Conservation (phyloP, 1,284 basidiomycete genomes). For the Trichosporon asahii region DNA sequence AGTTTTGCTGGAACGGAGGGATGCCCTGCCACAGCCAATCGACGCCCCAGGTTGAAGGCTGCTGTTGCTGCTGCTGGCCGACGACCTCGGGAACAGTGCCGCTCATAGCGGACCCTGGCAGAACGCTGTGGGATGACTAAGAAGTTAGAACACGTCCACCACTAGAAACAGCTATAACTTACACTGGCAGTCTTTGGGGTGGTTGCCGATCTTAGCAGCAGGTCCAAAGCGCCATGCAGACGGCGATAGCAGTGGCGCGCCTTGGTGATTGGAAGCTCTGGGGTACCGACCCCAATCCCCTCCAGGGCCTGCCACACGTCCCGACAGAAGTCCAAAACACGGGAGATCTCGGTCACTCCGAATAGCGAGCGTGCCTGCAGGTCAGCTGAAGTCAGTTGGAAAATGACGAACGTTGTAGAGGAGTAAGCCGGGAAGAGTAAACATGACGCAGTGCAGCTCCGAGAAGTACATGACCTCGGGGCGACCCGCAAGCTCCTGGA, state of each 20-base stretch:
- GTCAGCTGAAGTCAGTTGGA: background rate
- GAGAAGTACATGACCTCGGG: conserved; percentile 15
- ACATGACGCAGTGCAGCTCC: conserved; percentile 11
- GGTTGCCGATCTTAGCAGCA: background rate
- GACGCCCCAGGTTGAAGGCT: background rate
- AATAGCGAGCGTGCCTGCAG: background rate
- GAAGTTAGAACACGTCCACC: background rate
- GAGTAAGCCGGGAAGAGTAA: conserved; percentile 12
- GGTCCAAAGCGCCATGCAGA: background rate
- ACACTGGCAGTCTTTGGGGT: conserved; percentile 1
- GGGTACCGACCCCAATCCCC: background rate
- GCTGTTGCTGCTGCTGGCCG: background rate
- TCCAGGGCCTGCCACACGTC: background rate
- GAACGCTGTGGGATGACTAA: conserved; percentile 1
- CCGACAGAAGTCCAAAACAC: background rate
- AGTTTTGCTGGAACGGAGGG: background rate
- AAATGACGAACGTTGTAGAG: conserved; percentile 14
- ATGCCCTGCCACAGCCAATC: conserved; percentile 6
- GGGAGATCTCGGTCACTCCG: background rate
- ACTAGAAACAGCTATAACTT: background rate
- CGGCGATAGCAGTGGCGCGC: background rate
- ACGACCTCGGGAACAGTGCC: background rate
- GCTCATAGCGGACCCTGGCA: background rate
- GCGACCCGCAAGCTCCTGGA: background rate
- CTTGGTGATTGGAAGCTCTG: background rate